Conservation (phyloP, 2,329 filamentous ascomycete genomes). For the Sporothrix brunneoviolacea region DNA sequence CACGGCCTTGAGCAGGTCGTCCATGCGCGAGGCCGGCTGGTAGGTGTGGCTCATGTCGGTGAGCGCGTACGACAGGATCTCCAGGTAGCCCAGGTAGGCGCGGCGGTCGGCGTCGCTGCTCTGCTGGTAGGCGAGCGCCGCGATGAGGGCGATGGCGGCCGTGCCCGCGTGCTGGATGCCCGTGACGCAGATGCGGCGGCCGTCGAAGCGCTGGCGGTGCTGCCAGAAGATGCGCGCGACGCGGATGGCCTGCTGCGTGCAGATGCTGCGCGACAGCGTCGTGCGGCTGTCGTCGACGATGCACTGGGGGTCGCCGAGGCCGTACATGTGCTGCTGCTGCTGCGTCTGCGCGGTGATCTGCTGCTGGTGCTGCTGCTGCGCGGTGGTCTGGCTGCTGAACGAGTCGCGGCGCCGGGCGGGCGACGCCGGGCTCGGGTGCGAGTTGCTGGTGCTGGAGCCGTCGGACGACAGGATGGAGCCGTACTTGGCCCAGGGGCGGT, state of each 20-base stretch:
- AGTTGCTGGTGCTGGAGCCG: conserved; percentile 25
- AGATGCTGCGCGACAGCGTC: conserved; percentile 43
- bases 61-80: conserved; percentile 45
- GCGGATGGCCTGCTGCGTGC: conserved; percentile 47
- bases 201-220: conserved; percentile 45
- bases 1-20: conserved; percentile 45
- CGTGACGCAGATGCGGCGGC: conserved; percentile 42
- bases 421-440: conserved; percentile 26
- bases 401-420: conserved; percentile 9
- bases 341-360: too few species aligned
- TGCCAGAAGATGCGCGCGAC: conserved; percentile 50
- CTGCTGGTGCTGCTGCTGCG: conserved; percentile 1
- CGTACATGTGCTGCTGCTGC: background rate
- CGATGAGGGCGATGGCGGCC: conserved; percentile 47
- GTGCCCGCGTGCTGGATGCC: conserved; percentile 49
- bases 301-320: conserved; percentile 27
- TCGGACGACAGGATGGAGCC: conserved; percentile 30
- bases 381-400: conserved; percentile 1
- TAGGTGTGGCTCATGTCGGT: conserved; percentile 47
- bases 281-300: conserved; percentile 36
- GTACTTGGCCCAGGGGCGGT: conserved; percentile 47
- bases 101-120: conserved; percentile 30
- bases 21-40: conserved; percentile 48
- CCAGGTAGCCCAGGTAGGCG: conserved; percentile 41
- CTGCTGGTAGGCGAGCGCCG: conserved; percentile 34